Percentiles rank a stretch among this genome's conserved stretches.
phyloP scores from a whole-genome alignment of 2,329 filamentous ascomycete species.

The Calonectria hongkongensis region DNA sequence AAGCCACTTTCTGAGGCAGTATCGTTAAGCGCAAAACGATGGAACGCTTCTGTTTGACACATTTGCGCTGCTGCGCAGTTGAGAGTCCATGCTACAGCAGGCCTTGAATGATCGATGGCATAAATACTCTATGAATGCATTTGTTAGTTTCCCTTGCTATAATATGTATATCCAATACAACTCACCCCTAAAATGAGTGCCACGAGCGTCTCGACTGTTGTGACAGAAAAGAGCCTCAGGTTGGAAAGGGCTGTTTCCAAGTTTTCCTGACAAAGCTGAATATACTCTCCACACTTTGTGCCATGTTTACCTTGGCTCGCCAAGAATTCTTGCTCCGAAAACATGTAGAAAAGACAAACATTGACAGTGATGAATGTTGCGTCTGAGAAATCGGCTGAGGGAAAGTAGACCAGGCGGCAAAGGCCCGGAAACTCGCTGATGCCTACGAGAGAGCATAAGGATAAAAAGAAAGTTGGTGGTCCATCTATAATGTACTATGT shows the following conservation, averaged over 20 bases:
- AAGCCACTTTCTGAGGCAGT: conserved; percentile 56
- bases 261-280: conserved; percentile 67
- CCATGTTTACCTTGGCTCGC: conserved; percentile 56
- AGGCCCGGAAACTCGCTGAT: conserved; percentile 69
- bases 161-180: background rate
- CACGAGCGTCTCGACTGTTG: conserved; percentile 72
- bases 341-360: conserved; percentile 69
- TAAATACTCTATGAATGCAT: conserved; percentile 70
- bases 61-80: conserved; percentile 75
- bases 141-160: background rate
- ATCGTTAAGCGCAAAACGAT: conserved; percentile 64
- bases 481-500: conserved; percentile 57
- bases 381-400: conserved; percentile 70
- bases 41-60: conserved; percentile 74
- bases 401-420: conserved; percentile 71
- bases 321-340: conserved; percentile 66
- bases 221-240: conserved; percentile 74
- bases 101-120: conserved; percentile 76
- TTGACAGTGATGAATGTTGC: conserved; percentile 71
- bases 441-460: conserved; percentile 69
- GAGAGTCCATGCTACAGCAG: conserved; percentile 78
- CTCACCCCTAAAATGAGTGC: conserved; percentile 74
- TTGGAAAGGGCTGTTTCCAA: conserved; percentile 70
- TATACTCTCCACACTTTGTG: conserved; percentile 62
- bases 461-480: conserved; percentile 69